Evolutionary conservation across 202 grass and related monocot genomes (phyloP), one percentile per base, ranked within the genome.

Genomic region (Bolboschoenoplectus hybrid): DNA sequence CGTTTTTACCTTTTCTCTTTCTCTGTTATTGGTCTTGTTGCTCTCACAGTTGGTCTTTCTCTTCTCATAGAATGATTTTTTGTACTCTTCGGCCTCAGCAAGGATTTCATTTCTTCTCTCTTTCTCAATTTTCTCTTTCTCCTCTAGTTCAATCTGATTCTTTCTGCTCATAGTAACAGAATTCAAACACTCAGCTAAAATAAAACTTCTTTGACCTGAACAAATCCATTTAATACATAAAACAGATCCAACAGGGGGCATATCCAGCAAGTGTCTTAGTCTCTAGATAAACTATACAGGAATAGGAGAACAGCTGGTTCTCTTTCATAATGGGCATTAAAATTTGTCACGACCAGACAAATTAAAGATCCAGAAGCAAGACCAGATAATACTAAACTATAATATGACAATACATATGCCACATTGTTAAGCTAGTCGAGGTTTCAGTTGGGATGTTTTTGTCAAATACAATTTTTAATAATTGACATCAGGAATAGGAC

Each of bases 91-190:
- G 2, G 95, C 95, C 63, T 95, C 95, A 9, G 86, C 43, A 50
- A 95, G 85, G 78, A 95, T 92, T 85, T 91, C 88, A 50, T 46
- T 82, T 51, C 87, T 88, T 38, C 86, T 80, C 87, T 98, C 95
- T 73, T 80, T 98, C 91, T 98, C 95, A 80, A 81, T 92, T 12
- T 83, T 86, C 70, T 91, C 89, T 82, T 98, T 93, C 84, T 98
- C 91, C 84, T 92, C 90, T 75, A 95, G 82, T 58, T 88, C 86
- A 68, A 93, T n/a, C 20, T 82, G 82, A 88, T 98, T 98, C 77
- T 91, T 91, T 16, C 93, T 98, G 87, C 52, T 38, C 75, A 19
- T 20, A 60, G 55, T 20, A 11, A 58, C 41, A 80, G 1, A 61
- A 38, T 60, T 80, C 35, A 80, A 78, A 60, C 36, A 80, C 55